phyloP scores from a whole-genome alignment of 2,329 filamentous ascomycete species.

The Diaporthe ilicicola region DNA sequence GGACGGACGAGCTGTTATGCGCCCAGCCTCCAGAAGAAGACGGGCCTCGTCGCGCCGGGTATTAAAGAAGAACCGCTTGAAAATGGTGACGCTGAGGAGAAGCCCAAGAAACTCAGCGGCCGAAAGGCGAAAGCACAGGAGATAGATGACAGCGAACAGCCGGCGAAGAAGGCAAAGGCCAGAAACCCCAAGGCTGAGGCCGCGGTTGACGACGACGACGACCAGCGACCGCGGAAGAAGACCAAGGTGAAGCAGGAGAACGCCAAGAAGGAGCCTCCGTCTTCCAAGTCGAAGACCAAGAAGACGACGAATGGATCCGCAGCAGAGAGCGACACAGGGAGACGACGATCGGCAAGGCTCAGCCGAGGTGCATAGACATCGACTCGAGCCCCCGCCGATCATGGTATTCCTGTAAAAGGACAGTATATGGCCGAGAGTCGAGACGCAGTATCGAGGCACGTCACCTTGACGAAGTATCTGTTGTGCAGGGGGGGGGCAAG shows the following conservation, averaged over 20 bases:
- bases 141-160: conserved; percentile 37
- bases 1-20: conserved; percentile 92
- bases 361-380: conserved; percentile 34
- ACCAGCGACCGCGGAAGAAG: conserved; percentile 36
- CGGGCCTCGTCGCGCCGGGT: conserved; percentile 50
- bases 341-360: conserved; percentile 42
- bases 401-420: neutral
- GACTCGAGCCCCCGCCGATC: neutral
- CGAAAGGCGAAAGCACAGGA: conserved; percentile 36
- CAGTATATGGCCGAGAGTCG: too few relatives aligned
- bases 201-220: conserved; percentile 40
- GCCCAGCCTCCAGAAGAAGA: conserved; percentile 86
- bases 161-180: conserved; percentile 28
- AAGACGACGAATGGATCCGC: conserved; percentile 32
- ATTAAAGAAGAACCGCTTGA: conserved; percentile 54
- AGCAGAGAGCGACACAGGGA: conserved; percentile 16
- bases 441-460: neutral
- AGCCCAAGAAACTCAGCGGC: conserved; percentile 36
- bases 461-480: neutral
- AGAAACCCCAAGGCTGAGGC: conserved; percentile 35
- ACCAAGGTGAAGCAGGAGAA: conserved; percentile 41
- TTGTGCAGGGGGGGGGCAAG: neutral
- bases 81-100: conserved; percentile 40
- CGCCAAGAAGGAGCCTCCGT: conserved; percentile 28
- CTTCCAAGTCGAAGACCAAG: neutral